Conservation (phyloP, 1,284 basidiomycete genomes). For the Apiotrichum gamsii region DNA sequence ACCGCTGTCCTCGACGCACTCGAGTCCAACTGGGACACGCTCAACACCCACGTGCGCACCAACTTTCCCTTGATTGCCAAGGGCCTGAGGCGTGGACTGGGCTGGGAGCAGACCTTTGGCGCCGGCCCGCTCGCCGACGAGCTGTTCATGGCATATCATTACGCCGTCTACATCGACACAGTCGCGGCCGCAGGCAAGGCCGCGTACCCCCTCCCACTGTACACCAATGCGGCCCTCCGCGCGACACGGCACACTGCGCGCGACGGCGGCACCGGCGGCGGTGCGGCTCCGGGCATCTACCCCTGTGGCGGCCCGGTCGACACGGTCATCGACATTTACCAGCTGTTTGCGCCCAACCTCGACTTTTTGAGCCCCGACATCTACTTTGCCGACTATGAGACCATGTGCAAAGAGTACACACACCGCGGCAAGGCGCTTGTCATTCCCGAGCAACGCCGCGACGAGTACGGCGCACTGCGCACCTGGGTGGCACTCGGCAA, state of each 20-base stretch:
- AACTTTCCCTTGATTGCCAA: neutral
- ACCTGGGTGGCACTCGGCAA: conserved; percentile 18
- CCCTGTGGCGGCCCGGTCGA: conserved; percentile 16
- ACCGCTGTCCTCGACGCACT: neutral
- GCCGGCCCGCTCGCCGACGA: conserved; percentile 9
- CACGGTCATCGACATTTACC: conserved; percentile 11
- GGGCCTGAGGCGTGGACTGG: neutral
- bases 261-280: conserved; percentile 2
- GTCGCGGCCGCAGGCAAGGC: conserved; percentile 11
- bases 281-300: conserved; percentile 9
- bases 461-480: conserved; percentile 11
- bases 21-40: neutral
- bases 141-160: conserved; percentile 21
- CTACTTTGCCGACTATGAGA: conserved; percentile 13
- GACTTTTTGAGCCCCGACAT: conserved; percentile 5
- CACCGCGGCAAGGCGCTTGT: conserved; percentile 12
- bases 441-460: conserved; percentile 17
- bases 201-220: conserved; percentile 11
- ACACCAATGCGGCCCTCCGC: conserved; percentile 13
- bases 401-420: conserved; percentile 5
- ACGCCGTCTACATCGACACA: conserved; percentile 9
- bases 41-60: neutral
- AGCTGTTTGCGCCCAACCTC: conserved; percentile 5
- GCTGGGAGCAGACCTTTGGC: conserved; percentile 8
- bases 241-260: neutral